Base-by-base conservation (phyloP, 1,284 basidiomycete species). In the Cryptococcus sp. region DNA sequence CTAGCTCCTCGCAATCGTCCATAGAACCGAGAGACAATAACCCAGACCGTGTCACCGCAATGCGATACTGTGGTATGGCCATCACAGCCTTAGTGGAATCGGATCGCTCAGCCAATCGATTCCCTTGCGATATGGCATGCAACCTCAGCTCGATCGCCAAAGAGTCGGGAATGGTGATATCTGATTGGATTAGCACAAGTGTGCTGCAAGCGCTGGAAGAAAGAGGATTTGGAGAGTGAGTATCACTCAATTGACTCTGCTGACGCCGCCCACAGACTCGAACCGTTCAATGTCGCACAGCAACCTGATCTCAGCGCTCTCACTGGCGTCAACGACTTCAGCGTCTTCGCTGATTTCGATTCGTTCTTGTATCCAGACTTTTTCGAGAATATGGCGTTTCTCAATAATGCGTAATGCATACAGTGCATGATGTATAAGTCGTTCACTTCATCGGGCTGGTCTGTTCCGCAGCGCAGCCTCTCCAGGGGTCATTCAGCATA, bases 401-500 rank as follows among this genome's bases (percentile, higher is more conserved):
- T 58, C 25, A 55, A 46, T 50, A 2, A 39, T 46, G 15, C 47
- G 42, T 43, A 54, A 20, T 20, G 47, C 41, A 27, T 46, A 52
- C 22, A 19, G 42, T 30, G 13, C 30, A 42, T 52, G 40, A 25
- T 35, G 30, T 35, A 35, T 35, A 10, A 35, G 30, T 8, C 13
- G 30, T 10, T 50, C 40, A 58, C 50, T 66, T 66, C 64, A 66
- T 66, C 7, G 64, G 64, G 48, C 62, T 63, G 4, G 64, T 66
- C 57, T 66, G 64, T 46, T 66, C 64, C 8, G 62, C 62, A 1
- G 59, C 62, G 45, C 64, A 66, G 4, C 64, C 64, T 27, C 64
- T 51, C 62, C 66, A 67, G 15, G 63, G 63, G 56, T 67, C 66
- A 41, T 65, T 65, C 25, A 67, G 57, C 66, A 67, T 65, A 17